Evolutionary conservation across 2,329 filamentous ascomycete genomes (phyloP), one percentile per base, ranked within the genome.

Genomic region (Pseudocercospora vitis): DNA sequence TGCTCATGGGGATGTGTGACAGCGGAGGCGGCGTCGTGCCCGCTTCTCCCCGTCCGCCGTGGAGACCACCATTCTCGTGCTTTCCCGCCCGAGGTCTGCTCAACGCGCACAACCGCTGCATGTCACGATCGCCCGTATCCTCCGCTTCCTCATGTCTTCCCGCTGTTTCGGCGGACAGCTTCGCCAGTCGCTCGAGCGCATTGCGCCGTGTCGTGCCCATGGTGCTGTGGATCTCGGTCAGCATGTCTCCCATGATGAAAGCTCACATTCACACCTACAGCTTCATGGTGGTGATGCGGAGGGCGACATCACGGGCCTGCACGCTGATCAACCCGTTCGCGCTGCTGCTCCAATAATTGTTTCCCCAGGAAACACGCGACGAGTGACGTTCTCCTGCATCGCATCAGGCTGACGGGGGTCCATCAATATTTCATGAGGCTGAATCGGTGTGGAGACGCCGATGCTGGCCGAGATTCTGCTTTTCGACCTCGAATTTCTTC

Each of bases 111-210:
- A 79, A 62, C 53, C 70, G 67, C 45, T 67, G 59, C 42, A 78
- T 70, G 51, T 76, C 74, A 11, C 53, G 56, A 21, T 53, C 61
- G 45, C 61, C 58, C 45, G 64, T 48, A 19, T 61, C 55, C 14
- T 47, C 37, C 3, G 67, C 60, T 16, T 37, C 14, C 33, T 37
- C 14, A 3, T 7, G 18, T 21, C 37, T 18, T 18, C 4, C 42
- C 42, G 65, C 65, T 21, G 69, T 66, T 33, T 72, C 70, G 31
- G 75, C 74, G 3, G 76, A 76, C 32, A 80, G 71, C 14, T 67
- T 65, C 26, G 77, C 78, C 53, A 80, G 73, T 68, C 76, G 78
- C 65, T 78, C 71, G 62, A 80, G 71, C 44, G 78, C 78, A 61
- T 74, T 71, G 63, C 75, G 73, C 48, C 77, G 69, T 52, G 77